phyloP scores from a whole-genome alignment of 306 rosid genomes.

The Gillenia trifoliata region DNA sequence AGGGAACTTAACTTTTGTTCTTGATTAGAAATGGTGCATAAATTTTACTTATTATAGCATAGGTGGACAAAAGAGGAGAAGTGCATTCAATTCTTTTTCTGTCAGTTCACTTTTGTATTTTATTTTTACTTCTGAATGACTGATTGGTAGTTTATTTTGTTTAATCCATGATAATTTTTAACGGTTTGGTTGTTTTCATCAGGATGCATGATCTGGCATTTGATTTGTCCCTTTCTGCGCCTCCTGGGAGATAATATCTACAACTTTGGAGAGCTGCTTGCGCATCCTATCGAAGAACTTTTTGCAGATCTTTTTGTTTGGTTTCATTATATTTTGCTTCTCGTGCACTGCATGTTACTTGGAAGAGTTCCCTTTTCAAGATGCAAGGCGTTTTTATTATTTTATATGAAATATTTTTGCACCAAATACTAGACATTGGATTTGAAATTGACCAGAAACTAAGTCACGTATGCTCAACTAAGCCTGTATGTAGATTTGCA shows the following conservation, averaged over 20 bases:
- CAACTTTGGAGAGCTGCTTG: slow-evolving; percentile 98
- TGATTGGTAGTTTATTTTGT: neutral
- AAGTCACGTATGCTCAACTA: neutral
- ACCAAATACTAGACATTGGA: neutral
- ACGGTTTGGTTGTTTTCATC: slow-evolving; percentile 4
- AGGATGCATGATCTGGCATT: slow-evolving; percentile 85
- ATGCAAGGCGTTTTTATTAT: neutral
- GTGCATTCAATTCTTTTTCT: neutral
- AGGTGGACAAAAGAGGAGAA: neutral
- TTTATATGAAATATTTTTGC: neutral
- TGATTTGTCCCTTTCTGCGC: slow-evolving; percentile 96
- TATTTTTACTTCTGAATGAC: neutral
- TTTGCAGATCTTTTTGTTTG: neutral
- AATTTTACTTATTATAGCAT: neutral
- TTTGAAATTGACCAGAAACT: neutral
- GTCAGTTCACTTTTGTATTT: neutral
- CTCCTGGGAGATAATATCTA: slow-evolving; percentile 94
- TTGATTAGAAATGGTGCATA: neutral
- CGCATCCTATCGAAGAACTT: slow-evolving; percentile 84
- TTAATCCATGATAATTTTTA: slow-evolving; percentile 11
- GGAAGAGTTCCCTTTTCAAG: neutral
- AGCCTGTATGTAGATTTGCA: neutral
- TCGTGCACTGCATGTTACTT: neutral
- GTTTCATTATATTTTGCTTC: neutral
- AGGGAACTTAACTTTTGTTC: neutral